These are phyloP conservation scores for Silene uniflora DNA, from an alignment of 148 eudicot species.

Conservation along the genomic window DNA sequence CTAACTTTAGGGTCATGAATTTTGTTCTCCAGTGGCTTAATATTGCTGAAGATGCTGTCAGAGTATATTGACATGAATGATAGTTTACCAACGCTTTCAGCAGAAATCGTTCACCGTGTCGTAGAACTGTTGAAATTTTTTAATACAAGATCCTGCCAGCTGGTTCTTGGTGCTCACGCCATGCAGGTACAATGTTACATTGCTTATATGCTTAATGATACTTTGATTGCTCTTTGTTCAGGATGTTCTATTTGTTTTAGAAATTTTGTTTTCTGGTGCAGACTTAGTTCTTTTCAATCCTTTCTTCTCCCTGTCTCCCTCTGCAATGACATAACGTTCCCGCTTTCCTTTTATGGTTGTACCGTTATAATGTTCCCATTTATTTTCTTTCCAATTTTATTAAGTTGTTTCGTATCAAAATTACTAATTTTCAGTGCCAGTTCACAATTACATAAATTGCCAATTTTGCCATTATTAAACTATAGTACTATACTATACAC, in stretches of 20 bases:
- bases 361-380: not conserved
- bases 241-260: not conserved
- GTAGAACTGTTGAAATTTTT: slow-evolving; percentile 91
- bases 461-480: not conserved
- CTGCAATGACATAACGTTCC: not conserved
- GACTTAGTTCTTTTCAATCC: not conserved
- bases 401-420: too few relatives aligned
- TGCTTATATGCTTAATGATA: not conserved
- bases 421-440: not conserved
- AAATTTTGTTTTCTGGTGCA: not conserved
- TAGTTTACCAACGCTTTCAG: slow-evolving; percentile 70
- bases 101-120: slow-evolving; percentile 92
- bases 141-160: slow-evolving; percentile 91
- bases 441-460: not conserved
- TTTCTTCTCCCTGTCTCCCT: not conserved
- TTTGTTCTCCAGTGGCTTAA: slow-evolving; percentile 69
- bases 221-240: not conserved
- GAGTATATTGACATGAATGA: slow-evolving; percentile 94
- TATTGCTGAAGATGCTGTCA: slow-evolving; percentile 95
- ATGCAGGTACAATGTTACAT: slow-evolving; percentile 63
- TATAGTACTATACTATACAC: too few relatives aligned
- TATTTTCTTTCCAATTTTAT: not conserved
- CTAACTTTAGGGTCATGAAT: slow-evolving; percentile 16
- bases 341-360: not conserved
- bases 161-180: slow-evolving; percentile 99